Evolutionary conservation across 169 alveolate genomes (phyloP), one percentile per base, ranked within the genome.

Genomic region (Miamiensis avidus): DNA sequence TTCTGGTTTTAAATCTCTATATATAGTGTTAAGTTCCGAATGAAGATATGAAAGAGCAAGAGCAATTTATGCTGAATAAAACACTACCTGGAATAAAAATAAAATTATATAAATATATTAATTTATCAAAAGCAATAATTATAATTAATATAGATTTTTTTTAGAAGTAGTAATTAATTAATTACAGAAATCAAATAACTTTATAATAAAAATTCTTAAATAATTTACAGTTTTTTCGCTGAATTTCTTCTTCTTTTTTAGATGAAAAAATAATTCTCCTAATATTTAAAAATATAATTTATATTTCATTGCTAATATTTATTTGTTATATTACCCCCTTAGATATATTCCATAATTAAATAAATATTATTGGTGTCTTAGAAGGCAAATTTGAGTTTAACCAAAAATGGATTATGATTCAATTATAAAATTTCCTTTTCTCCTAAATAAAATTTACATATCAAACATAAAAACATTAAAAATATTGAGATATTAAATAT

Each of bases 251-350:
- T 81, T 73, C 75, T 89, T 87, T 4, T 88, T 90, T n/a, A 95
- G 34, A 86, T 93, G 96, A 34, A 91, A 89, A 31, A 93, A 85
- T 64, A 95, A 81, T 74, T 93, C 95, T 27, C 97, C 97, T 74
- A 49, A 11, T 11, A 11, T 49, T 49, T 49, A 11, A 49, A 49
- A 49, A 11, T 11, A 11, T 11, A 11, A 11, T 49, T 49, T 11
- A 49, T 49, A 49, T 49, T 49, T 11, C 20, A 49, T 49, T 49
- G 4, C 26, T 49, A 49, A 49, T 49, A 11, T 49, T 11, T 49
- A 11, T 49, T 11, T 49, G 20, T 11, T 11, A 49, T 49, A 49
- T 11, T 77, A 77, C 84, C 93, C 86, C 65, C 92, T 84, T 73
- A 84, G 88, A 84, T 88, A 87, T 83, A 87, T 81, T 87, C 91